Percentiles rank a stretch among this genome's conserved stretches.
These are phyloP conservation scores for Pichia sporocuriosa DNA, from an alignment of 805 yeast species.

Conservation along the genomic window DNA sequence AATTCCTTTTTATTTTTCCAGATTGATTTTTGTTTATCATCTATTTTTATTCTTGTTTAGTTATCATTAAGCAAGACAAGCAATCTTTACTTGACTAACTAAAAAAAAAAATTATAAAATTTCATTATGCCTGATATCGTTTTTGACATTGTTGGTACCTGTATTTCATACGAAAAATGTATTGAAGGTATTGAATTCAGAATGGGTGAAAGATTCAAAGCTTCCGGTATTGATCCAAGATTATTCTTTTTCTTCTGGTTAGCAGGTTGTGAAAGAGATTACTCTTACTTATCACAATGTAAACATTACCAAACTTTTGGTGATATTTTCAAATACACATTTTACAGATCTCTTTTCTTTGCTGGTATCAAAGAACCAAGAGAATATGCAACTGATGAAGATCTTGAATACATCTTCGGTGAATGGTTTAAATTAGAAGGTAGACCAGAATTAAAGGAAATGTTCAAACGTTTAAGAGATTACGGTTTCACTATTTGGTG, in stretches of 20 bases:
- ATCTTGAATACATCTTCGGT: constrained; percentile 19
- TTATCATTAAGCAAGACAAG: no score
- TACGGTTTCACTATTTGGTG: constrained; percentile 29
- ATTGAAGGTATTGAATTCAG: constrained; percentile 20
- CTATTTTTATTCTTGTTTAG: no score
- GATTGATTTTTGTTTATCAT: no score
- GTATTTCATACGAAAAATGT: constrained; percentile 23
- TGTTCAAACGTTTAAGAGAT: constrained; percentile 25
- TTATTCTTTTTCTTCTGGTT: constrained; percentile 14
- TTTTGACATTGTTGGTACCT: constrained; percentile 28
- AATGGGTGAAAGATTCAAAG: constrained; percentile 21
- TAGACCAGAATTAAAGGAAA: constrained; percentile 25
- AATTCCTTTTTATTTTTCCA: no score
- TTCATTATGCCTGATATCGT: constrained; percentile 25
- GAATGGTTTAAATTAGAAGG: constrained; percentile 24
- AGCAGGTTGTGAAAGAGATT: constrained; percentile 73
- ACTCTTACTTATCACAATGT: constrained; percentile 23
- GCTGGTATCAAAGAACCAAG: constrained; percentile 26
- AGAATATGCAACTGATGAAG: constrained; percentile 24
- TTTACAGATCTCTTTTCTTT: constrained; percentile 23
- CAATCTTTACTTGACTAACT: no score
- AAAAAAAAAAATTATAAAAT: no score
- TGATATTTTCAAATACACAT: constrained; percentile 23
- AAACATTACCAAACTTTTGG: constrained; percentile 24
- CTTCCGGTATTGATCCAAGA: constrained; percentile 19